These are phyloP conservation scores for Solanum megistacrolobum DNA, from an alignment of 257 asterid species.

Conservation along the genomic window DNA sequence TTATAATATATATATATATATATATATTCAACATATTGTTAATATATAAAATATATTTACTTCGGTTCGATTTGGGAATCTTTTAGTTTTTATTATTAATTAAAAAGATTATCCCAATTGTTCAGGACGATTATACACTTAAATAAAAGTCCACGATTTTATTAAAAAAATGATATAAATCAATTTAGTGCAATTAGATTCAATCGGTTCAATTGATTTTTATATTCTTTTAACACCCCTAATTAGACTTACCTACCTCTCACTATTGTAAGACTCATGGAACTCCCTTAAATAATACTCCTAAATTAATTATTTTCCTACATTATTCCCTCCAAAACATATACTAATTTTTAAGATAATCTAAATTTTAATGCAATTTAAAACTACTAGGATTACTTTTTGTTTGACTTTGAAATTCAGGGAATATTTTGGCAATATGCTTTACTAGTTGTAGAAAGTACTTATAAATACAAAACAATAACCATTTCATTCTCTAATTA, in stretches of 20 bases:
- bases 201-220: too few species aligned
- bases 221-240: too few species aligned
- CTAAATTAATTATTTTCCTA: not conserved
- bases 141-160: too few species aligned
- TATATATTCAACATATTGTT: too few species aligned
- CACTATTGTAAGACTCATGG: not conserved
- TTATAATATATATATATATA: too few species aligned
- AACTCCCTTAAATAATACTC: not conserved
- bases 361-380: not conserved
- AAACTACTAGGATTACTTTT: not conserved
- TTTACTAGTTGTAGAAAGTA: not conserved
- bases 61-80: accelerated
- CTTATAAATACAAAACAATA: not conserved
- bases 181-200: too few species aligned
- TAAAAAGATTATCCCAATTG: too few species aligned
- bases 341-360: not conserved
- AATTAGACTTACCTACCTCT: not conserved
- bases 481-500: not conserved
- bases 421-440: not conserved
- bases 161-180: too few species aligned
- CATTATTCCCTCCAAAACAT: not conserved
- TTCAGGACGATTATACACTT: too few species aligned
- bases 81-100: too few species aligned
- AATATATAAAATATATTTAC: too few species aligned
- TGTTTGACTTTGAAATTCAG: not conserved